Conservation (phyloP, 2,329 filamentous ascomycete genomes). For the Alternaria brassicicola region DNA sequence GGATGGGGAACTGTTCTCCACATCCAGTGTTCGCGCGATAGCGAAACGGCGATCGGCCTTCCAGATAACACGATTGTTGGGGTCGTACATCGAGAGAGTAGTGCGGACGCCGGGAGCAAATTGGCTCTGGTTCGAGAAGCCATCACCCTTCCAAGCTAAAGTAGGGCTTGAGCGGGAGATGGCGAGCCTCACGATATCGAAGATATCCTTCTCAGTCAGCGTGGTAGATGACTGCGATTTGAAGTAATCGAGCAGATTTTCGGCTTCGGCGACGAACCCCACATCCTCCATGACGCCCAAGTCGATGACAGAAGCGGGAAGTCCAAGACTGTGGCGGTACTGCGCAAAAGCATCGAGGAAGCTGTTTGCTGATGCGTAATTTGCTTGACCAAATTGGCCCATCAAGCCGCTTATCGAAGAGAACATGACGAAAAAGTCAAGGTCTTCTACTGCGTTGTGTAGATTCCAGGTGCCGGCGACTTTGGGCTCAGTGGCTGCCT, state of each 20-base stretch:
- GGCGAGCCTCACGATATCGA: no score
- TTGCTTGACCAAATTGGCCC: neutral
- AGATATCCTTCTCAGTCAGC: neutral
- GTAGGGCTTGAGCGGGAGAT: neutral
- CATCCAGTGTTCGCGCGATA: neutral
- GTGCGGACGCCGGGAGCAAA: neutral
- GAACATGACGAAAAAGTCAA: neutral
- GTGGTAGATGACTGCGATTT: neutral
- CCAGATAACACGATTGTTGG: neutral
- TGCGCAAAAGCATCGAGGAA: neutral
- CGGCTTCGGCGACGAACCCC: conserved; percentile 42
- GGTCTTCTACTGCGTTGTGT: conserved; percentile 1
- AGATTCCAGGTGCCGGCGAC: conserved; percentile 42
- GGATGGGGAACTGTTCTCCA: neutral
- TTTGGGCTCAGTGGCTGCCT: conserved; percentile 24
- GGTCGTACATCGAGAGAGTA: neutral
- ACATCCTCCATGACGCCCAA: conserved; percentile 56
- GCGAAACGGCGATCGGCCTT: neutral
- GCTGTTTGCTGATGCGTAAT: neutral
- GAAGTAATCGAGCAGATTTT: neutral
- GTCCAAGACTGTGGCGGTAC: neutral
- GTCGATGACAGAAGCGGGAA: conserved; percentile 48
- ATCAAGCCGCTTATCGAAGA: neutral
- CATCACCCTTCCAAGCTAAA: neutral
- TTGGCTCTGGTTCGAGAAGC: neutral